Base-by-base conservation (phyloP, 768 basidiomycete species). In the Fibroporia radiculosa region DNA sequence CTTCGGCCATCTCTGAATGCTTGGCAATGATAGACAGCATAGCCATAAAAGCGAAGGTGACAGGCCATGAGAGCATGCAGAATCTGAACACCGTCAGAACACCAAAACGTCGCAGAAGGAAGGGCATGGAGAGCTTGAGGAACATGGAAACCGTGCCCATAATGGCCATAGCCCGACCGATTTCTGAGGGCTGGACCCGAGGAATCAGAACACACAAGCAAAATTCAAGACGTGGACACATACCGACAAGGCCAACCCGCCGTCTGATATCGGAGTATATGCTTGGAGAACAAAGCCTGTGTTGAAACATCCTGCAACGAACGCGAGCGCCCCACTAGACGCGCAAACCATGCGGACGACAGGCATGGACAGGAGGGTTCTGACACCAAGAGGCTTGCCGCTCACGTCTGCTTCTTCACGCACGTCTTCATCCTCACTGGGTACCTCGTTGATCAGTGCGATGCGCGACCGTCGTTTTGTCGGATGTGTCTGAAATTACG, bases 211-310 rank as follows among this genome's bases (percentile, higher is more conserved):
- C 3, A 36, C 8, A 8, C 35, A 18, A 13, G 35, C 35, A 20
- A 8, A 37, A 8, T 8, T 13, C 11, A 13, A 10, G 11, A 40
- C 12, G 16, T n/a, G 16, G 34, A 7, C 16, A 56, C 78, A 56
- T 53, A 81, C 80, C n/a, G 74, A 71, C 50, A 82, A 74, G 4
- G 68, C 68, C 1, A 84, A 63, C 0, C 83, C 81, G 33, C 83
- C 82, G 3, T 64, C 53, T 33, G 66, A 51, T 25, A 83, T 58
- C n/a, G 76, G 71, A 11, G 82, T 77, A 55, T 79, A 85, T 43
- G 77, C 78, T 52, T 79, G 79, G 38, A 84, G 67, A 8, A 81
- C 77, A 51, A 84, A 82, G 13, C 78, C 71, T n/a, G 75, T 74
- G 39, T 80, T 80, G 52, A 78, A 85, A 10, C 71, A 68, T 0